Evolutionary conservation across 1,284 basidiomycete species (phyloP).

Genomic region (Rhodotorula sp.): DNA sequence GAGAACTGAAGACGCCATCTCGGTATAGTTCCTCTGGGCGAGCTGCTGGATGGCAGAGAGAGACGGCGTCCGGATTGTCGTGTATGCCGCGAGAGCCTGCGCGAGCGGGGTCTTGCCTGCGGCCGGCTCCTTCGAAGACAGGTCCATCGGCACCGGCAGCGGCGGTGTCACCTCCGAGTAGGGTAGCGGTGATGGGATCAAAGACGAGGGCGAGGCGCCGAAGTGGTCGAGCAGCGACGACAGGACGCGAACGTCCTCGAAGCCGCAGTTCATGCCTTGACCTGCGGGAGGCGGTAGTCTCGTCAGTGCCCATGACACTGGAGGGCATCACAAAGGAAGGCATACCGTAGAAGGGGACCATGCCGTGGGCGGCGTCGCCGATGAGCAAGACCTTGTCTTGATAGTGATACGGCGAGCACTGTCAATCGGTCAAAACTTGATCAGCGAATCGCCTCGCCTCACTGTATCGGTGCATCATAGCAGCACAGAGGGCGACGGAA

Average conservation of each 20-base stretch:
- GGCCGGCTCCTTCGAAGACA: slow-evolving; percentile 54
- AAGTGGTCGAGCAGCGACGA: slow-evolving; percentile 70
- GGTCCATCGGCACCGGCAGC: slow-evolving; percentile 52
- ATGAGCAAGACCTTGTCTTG: slow-evolving; percentile 81
- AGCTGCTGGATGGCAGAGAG: slow-evolving; percentile 84
- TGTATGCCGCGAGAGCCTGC: slow-evolving; percentile 71
- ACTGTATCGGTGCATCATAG: no score
- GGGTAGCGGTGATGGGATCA: slow-evolving; percentile 47
- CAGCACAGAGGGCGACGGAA: not conserved
- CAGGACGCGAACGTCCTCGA: slow-evolving; percentile 93
- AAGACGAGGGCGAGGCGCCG: slow-evolving; percentile 55
- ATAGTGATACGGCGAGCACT: slow-evolving; percentile 87
- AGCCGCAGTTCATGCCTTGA: slow-evolving; percentile 94
- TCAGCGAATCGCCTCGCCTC: not conserved
- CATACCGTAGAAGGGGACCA: slow-evolving; percentile 83
- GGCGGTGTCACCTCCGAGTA: slow-evolving; percentile 48
- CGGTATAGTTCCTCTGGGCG: slow-evolving; percentile 91
- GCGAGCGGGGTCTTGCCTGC: slow-evolving; percentile 56
- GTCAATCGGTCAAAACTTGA: slow-evolving; percentile 9
- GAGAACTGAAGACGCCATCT: slow-evolving; percentile 91
- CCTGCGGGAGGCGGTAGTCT: slow-evolving; percentile 47
- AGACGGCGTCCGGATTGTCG: slow-evolving; percentile 77
- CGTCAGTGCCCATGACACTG: not conserved
- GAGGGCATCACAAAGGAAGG: not conserved
- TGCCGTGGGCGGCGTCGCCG: slow-evolving; percentile 93